Base-by-base conservation (phyloP, 192 early-diverging fungal genomes). In the Allomyces macrogynus region DNA sequence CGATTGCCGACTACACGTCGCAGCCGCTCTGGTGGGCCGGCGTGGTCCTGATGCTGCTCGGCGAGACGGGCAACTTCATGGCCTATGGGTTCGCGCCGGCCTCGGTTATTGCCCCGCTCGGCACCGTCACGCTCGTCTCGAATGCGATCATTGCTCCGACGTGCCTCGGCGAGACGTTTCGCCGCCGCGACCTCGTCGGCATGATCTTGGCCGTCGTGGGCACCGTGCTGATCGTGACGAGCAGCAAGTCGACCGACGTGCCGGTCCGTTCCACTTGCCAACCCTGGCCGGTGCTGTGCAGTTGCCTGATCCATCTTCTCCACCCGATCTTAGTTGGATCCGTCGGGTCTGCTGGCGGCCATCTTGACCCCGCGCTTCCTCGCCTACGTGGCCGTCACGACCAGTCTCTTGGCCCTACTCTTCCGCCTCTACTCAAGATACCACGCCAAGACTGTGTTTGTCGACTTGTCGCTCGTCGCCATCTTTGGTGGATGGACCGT, bases 11-110 rank as follows among this genome's bases (percentile, higher is more conserved):
- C 32, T 85, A 84, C 63, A 60, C 81, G 24, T 67, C 68, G 25
- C 80, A 78, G 10, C 80, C 77, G 62, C 64, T 77, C 11, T 86
- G 85, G 86, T 88, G 86, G 86, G 16, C 80, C 5, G 86, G 86
- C 12, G 80, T 87, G 68, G 71, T 74, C 3, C 64, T 86, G 1
- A 88, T 88, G 86, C 67, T 82, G 2, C 63, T 80, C 14, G 83
- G 83, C 61, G 79, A 83, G 62, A 70, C 73, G 24, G 76, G 81
- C 4, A 78, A 78, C 32, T 83, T 72, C 54, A 62, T 77, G 71
- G 86, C 86, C 2, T 88, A 88, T 69, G 86, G 83, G 10, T 88
- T 84, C 70, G 85, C 86, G 12, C 84, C 82, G 23, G 84, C 86
- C 22, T 86, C 86, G 14, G 76, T 84, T 7, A 79, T 88, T 65